Base-by-base conservation (phyloP, 768 basidiomycete species). In the Pisolithus albus region DNA sequence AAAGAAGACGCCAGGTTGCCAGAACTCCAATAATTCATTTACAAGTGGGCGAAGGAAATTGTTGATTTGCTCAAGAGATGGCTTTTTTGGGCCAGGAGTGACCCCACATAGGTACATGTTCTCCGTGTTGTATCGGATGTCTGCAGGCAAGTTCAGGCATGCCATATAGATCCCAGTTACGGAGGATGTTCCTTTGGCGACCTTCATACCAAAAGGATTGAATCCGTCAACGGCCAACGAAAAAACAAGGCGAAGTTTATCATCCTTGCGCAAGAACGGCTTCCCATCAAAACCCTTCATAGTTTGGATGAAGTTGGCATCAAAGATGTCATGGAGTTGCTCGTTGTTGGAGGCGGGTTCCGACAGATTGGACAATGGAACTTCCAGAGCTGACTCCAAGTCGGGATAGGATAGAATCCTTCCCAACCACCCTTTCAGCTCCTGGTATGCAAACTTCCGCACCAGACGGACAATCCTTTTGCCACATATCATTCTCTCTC, bases 71-170 rank as follows among this genome's bases (percentile, higher is more conserved):
- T 64, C 47, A 0, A 66, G 48, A 2, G 59, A 59, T 1, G 75
- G 73, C 41, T 71, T 64, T 0, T 62, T 54, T 0, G 75, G 76
- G 0, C 75, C 72, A 4, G 73, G 72, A 23, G 75, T 70, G 49
- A 77, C 55, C 0, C 67, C 72, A 2, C 54, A 64, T 0, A 69
- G 53, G 51, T 64, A 76, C 59, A 77, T 66, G 50, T 77, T 75
- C 54, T 75, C 68, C 0, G 60, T 28, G 26, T 60, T 56, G 50
- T 68, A 70, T 15, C 63, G 60, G 16, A 63, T 30, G n/a, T 61
- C 49, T 1, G 62, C 63, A 4, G 72, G 72, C 8, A 75, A 61
- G 54, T 72, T 75, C 65, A 70, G 5, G 39, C 39, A 41, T n/a
- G 62, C 61, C 42, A 73, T 51, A 16, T 62, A 67, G 6, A 74